A percentile compares a stretch with the other conserved stretches of the same genome.
phyloP scores from a whole-genome alignment of 2,329 filamentous ascomycete genomes.

The Hymenotorrendiella dingleyae region DNA sequence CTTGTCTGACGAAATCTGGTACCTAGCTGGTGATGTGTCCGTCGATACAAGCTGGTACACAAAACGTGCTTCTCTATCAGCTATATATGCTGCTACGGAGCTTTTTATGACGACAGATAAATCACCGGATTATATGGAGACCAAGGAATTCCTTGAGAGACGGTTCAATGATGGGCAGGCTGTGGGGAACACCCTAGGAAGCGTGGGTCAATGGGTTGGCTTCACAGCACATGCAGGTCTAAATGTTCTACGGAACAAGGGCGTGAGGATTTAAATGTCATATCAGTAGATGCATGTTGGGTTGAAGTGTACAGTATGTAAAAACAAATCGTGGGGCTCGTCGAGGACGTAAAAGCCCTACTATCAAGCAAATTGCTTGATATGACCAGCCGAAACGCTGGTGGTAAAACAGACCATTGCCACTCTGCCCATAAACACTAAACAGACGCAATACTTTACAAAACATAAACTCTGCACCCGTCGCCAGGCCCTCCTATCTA shows the following conservation, averaged over 20 bases:
- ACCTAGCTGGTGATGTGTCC: conserved; percentile 71
- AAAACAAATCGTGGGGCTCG: too few relatives aligned
- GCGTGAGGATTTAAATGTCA: conserved; percentile 57
- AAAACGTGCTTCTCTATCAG: conserved; percentile 56
- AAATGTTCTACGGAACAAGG: conserved; percentile 84
- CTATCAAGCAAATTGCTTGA: too few relatives aligned
- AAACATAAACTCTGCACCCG: not conserved
- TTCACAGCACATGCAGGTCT: conserved; percentile 73
- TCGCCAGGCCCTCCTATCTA: not conserved
- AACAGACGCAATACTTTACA: too few relatives aligned
- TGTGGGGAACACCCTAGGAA: conserved; percentile 55
- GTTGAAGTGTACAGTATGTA: not conserved
- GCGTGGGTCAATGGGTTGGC: conserved; percentile 69
- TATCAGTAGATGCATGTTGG: not conserved
- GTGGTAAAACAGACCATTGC: too few relatives aligned
- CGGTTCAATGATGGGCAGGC: conserved; percentile 60
- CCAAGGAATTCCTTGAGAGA: conserved; percentile 71
- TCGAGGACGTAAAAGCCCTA: too few relatives aligned
- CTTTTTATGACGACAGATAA: conserved; percentile 91
- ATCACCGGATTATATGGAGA: conserved; percentile 67
- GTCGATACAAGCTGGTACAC: conserved; percentile 89
- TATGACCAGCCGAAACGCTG: too few relatives aligned
- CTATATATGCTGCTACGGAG: conserved; percentile 73
- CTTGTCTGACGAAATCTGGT: conserved; percentile 89
- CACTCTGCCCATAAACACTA: too few relatives aligned